Evolutionary conservation across 257 asterid species (phyloP).

Genomic region (Salvia splendens): DNA sequence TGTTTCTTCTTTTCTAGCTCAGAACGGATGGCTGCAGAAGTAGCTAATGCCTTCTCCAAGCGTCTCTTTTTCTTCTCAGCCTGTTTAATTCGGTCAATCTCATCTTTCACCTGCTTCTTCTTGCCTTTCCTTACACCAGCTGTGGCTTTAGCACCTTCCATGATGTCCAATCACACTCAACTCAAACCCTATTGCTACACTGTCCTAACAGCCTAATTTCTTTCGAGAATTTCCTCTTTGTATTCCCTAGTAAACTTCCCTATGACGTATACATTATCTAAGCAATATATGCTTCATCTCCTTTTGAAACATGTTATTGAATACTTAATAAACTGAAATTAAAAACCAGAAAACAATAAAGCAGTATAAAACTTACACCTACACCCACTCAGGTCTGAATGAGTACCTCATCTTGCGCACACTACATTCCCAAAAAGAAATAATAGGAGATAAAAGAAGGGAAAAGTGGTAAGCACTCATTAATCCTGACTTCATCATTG

Average conservation of each 20-base stretch:
- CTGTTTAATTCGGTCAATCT: slow-evolving; percentile 77
- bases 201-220: slow-evolving; percentile 18
- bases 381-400: slow-evolving; percentile 71
- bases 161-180: slow-evolving; percentile 27
- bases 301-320: slow-evolving; percentile 29
- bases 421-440: slow-evolving; percentile 73
- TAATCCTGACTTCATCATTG: slow-evolving; percentile 43
- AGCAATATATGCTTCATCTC: slow-evolving; percentile 30
- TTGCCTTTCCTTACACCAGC: slow-evolving; percentile 60
- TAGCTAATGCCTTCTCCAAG: slow-evolving; percentile 85
- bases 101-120: slow-evolving; percentile 82
- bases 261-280: slow-evolving; percentile 41
- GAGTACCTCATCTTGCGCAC: slow-evolving; percentile 69
- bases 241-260: slow-evolving; percentile 32
- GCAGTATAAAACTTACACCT: slow-evolving; percentile 8
- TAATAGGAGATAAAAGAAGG: slow-evolving; percentile 55
- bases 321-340: slow-evolving; percentile 29
- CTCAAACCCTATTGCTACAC: slow-evolving; percentile 20
- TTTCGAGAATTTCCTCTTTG: slow-evolving; percentile 25
- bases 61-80: slow-evolving; percentile 89
- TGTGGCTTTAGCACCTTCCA: slow-evolving; percentile 65
- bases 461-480: slow-evolving; percentile 53
- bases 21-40: slow-evolving; percentile 77
- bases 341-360: slow-evolving; percentile 15
- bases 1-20: slow-evolving; percentile 82